phyloP scores from a whole-genome alignment of 2,329 filamentous ascomycete species.

The Rhexocercosporidium sp. region DNA sequence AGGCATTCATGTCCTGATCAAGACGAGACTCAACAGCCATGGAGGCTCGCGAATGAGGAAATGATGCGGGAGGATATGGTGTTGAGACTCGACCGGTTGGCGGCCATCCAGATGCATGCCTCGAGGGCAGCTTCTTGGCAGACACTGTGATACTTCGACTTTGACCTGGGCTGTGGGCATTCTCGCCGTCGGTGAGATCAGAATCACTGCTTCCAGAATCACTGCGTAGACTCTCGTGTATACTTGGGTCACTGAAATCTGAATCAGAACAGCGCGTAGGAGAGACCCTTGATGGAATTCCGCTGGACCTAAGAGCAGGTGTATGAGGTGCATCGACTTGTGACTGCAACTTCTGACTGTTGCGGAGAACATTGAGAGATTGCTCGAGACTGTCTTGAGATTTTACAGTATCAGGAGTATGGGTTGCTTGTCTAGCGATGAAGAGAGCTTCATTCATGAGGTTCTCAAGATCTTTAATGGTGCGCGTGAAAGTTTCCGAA shows the following conservation, averaged over 20 bases:
- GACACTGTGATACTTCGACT: conserved; percentile 8
- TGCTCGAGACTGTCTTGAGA: conserved; percentile 29
- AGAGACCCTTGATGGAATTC: background rate
- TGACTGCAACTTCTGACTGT: conserved; percentile 20
- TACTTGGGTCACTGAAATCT: conserved; percentile 30
- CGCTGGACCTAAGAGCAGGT: background rate
- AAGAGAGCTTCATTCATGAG: conserved; percentile 45
- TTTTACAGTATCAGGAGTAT: conserved; percentile 32
- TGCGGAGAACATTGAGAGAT: conserved; percentile 32
- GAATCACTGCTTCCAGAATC: conserved; percentile 32
- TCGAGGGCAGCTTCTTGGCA: conserved; percentile 8
- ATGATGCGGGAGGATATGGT: conserved; percentile 25
- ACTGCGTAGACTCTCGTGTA: conserved; percentile 39
- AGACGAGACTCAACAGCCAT: background rate
- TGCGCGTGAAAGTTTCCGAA: conserved; percentile 41
- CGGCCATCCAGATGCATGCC: conserved; percentile 20
- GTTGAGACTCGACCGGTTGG: conserved; percentile 27
- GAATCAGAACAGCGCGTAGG: conserved; percentile 21
- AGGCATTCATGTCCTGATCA: conserved; percentile 13
- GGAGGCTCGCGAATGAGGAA: conserved; percentile 20
- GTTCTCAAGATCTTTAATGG: conserved; percentile 44
- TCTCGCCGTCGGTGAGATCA: conserved; percentile 24
- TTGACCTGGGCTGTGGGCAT: background rate
- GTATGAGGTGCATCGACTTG: conserved; percentile 8
- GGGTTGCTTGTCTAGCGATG: conserved; percentile 44